A percentile compares a stretch with the other conserved stretches of the same genome.
Conservation (phyloP, 768 basidiomycete species). For the Gyrodon lividus region DNA sequence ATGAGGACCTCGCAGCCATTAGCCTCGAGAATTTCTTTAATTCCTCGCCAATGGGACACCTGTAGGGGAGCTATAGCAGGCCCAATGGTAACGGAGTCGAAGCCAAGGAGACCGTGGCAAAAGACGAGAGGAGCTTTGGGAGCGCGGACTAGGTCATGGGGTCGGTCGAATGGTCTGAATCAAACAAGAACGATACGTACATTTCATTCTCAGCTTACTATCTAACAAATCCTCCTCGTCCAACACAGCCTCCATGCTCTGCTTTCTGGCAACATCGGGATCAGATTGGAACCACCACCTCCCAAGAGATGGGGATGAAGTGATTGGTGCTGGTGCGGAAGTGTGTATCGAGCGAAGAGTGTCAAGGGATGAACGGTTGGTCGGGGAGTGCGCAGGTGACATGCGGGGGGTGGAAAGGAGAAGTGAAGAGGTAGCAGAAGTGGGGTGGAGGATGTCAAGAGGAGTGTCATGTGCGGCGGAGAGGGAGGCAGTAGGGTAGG, state of each 20-base stretch:
- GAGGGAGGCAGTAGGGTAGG: conserved; percentile 62
- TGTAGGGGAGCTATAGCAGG: conserved; percentile 75
- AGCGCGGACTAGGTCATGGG: conserved; percentile 54
- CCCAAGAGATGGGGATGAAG: conserved; percentile 18
- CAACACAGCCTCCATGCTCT: conserved; percentile 43
- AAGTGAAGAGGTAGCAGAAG: conserved; percentile 12
- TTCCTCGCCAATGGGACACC: conserved; percentile 95
- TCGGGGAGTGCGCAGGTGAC: conserved; percentile 35
- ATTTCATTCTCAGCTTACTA: conserved; percentile 53
- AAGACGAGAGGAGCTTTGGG: conserved; percentile 88
- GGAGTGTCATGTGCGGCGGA: conserved; percentile 35
- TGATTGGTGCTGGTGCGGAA: conserved; percentile 27
- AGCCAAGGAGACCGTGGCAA: conserved; percentile 92
- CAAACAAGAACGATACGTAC: conserved; percentile 39
- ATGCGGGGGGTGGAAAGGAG: conserved; percentile 24
- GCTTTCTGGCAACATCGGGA: conserved; percentile 32
- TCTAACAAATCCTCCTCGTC: conserved; percentile 45
- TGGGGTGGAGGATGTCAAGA: conserved; percentile 1
- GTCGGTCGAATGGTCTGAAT: conserved; percentile 3
- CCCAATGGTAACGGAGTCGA: conserved; percentile 81
- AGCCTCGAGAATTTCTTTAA: conserved; percentile 86
- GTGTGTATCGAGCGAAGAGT: conserved; percentile 48
- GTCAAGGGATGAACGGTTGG: conserved; percentile 54
- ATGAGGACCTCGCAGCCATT: conserved; percentile 90
- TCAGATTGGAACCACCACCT: conserved; percentile 58